phyloP scores from a whole-genome alignment of 352 stramenopile genomes.

The Globisporangium emineosum region DNA sequence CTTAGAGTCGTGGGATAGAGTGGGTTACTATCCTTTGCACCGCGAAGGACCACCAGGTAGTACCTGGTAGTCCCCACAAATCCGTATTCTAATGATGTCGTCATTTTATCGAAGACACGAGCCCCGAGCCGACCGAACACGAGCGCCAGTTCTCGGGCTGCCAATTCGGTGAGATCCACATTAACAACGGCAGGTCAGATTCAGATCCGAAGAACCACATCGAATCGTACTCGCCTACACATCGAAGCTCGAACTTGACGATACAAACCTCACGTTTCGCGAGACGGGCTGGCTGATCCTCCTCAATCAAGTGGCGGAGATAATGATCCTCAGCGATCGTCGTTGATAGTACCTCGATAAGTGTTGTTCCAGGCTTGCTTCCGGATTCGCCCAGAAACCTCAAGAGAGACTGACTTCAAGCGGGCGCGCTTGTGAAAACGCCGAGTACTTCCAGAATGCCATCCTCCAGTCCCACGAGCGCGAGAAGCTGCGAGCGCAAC shows the following conservation, averaged over 20 bases:
- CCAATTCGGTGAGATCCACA: too few species aligned
- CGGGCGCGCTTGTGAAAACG: too few species aligned
- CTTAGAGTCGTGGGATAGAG: too few species aligned
- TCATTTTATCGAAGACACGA: too few species aligned
- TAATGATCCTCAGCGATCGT: too few species aligned
- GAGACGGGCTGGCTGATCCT: not conserved
- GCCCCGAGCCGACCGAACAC: too few species aligned
- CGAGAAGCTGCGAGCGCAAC: conserved; percentile 1
- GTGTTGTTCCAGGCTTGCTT: conserved; percentile 6
- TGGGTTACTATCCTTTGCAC: too few species aligned
- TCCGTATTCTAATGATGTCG: too few species aligned
- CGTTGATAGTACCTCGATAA: not conserved
- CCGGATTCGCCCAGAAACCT: not conserved
- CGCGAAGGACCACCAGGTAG: too few species aligned
- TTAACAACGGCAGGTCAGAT: too few species aligned
- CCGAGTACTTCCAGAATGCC: conserved; percentile 12
- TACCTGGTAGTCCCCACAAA: too few species aligned
- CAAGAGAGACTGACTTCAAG: not conserved
- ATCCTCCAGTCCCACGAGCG: conserved; percentile 1
- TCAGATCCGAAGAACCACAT: not conserved
- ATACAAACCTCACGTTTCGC: not conserved
- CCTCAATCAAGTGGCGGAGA: not conserved
- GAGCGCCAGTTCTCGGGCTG: too few species aligned
- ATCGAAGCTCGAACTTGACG: not conserved
- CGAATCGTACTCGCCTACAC: not conserved